Evolutionary conservation across 371 early-diverging fungal species (phyloP), one percentile per base, ranked within the genome.

Genomic region (Blakeslea trispora): DNA sequence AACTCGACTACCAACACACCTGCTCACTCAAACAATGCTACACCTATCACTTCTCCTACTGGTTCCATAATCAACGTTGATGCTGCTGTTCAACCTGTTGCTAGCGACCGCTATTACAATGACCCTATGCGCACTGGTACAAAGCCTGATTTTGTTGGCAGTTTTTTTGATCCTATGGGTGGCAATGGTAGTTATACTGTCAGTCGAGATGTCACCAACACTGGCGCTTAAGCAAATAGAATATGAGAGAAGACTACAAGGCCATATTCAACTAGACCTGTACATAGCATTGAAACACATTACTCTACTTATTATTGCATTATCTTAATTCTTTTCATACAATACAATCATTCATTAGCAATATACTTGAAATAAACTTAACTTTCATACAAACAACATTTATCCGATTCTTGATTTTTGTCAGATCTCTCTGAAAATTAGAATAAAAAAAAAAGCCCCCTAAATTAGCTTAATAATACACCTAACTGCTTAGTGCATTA

Each of bases 91-190:
- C 28, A 23, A 8, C 32, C 28, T 39, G n/a, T 45, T 37, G 13
- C 34, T 24, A 28, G 28, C 7, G 53, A 52, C 19, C 50, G 42
- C 31, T 62, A 62, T n/a, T 52, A 62, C n/a, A 56, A 62, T 14
- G 64, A 63, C 24, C 64, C 64, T 23, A 55, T 58, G 54, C 58
- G 64, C 19, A 46, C 46, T 7, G 46, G 46, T 13, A 58, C 45
- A 11, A 39, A 42, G 18, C 64, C 64, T 35, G 64, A 63, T 54
- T 54, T 50, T 22, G 22, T 58, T 17, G 77, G 77, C 21, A 23
- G 31, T 18, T 76, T 57, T 23, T 50, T 67, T 40, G 77, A 76
- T 58, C 77, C 77, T 14, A 76, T 76, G 77, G 69, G 74, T 34
- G 64, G 59, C 10, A 63, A 62, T 35, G 52, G 63, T 35, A 41